A percentile compares a stretch with the other conserved stretches of the same genome.
Evolutionary conservation across 202 grass and related monocot species (phyloP).

Genomic region (Schoenoplectus tabernaemontani): DNA sequence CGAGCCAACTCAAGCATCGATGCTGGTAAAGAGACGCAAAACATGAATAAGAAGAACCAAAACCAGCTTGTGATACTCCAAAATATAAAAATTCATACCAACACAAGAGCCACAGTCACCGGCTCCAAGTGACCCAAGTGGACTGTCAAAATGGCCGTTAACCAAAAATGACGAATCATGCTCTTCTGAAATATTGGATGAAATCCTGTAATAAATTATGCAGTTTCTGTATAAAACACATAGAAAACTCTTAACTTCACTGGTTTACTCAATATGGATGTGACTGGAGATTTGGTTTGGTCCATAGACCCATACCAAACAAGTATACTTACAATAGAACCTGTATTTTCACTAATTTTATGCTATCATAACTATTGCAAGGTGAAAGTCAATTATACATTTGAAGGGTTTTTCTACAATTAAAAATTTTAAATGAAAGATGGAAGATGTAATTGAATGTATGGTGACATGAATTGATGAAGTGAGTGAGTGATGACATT

Average conservation of each 20-base stretch:
- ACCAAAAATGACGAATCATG: constrained; percentile 74
- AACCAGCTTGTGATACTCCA: constrained; percentile 18
- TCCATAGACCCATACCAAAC: not conserved
- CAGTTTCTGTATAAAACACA: constrained; percentile 43
- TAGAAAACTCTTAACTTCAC: not conserved
- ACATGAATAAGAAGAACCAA: constrained; percentile 21
- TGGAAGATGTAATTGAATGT: no score
- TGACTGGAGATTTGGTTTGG: not conserved
- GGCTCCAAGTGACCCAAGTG: constrained; percentile 90
- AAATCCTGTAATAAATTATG: constrained; percentile 78
- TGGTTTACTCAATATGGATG: not conserved
- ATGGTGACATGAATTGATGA: no score
- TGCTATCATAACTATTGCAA: no score
- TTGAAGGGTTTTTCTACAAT: no score
- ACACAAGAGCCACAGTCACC: constrained; percentile 99
- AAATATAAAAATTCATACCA: constrained; percentile 37
- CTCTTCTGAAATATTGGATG: constrained; percentile 95
- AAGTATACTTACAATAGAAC: not conserved
- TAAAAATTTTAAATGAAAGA: no score
- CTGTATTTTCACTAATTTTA: not conserved
- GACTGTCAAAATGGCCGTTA: constrained; percentile 97
- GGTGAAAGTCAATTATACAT: no score
- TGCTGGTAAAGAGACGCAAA: constrained; percentile 48
- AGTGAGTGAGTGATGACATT: no score
- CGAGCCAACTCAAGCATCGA: constrained; percentile 99